phyloP scores from a whole-genome alignment of 1,139 yeast species.

The Kodamaea ohmeri region DNA sequence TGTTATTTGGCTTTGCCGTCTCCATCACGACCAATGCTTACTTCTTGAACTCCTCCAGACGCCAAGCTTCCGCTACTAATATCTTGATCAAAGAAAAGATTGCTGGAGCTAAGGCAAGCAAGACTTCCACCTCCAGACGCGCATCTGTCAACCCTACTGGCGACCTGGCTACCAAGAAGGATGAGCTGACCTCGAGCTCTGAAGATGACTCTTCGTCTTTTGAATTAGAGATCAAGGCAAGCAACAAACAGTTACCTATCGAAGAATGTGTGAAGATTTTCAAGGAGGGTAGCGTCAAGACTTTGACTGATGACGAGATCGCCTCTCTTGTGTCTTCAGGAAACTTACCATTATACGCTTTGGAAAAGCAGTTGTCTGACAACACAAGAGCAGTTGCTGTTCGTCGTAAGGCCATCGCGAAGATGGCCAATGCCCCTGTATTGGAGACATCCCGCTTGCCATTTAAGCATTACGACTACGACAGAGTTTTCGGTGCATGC shows the following conservation, averaged over 20 bases:
- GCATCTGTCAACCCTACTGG: conserved; percentile 2
- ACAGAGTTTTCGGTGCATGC: conserved; percentile 96
- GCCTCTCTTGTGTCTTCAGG: conserved; percentile 69
- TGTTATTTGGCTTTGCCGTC: conserved; percentile 69
- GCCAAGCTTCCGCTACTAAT: conserved; percentile 46
- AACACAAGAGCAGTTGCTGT: conserved; percentile 89
- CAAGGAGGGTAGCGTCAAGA: conserved; percentile 70
- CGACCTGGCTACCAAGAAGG: not conserved
- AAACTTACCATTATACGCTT: conserved; percentile 85
- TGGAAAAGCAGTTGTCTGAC: conserved; percentile 86
- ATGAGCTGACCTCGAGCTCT: conserved; percentile 6
- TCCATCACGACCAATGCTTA: conserved; percentile 82
- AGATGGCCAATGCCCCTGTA: conserved; percentile 77
- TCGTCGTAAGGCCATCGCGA: conserved; percentile 88
- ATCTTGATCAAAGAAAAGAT: conserved; percentile 44
- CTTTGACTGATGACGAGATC: conserved; percentile 70
- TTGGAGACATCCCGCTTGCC: conserved; percentile 74
- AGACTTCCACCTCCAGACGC: conserved; percentile 5
- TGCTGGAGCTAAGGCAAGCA: conserved; percentile 14
- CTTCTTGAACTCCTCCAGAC: conserved; percentile 72
- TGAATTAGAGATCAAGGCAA: conserved; percentile 27
- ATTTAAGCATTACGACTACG: conserved; percentile 80
- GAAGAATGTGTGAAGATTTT: conserved; percentile 64
- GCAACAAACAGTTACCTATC: conserved; percentile 33
- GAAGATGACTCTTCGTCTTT: conserved; percentile 15